Percentiles rank a stretch among this genome's conserved stretches.
phyloP scores from a whole-genome alignment of 768 basidiomycete genomes.

The Hygrocybe coccinea region DNA sequence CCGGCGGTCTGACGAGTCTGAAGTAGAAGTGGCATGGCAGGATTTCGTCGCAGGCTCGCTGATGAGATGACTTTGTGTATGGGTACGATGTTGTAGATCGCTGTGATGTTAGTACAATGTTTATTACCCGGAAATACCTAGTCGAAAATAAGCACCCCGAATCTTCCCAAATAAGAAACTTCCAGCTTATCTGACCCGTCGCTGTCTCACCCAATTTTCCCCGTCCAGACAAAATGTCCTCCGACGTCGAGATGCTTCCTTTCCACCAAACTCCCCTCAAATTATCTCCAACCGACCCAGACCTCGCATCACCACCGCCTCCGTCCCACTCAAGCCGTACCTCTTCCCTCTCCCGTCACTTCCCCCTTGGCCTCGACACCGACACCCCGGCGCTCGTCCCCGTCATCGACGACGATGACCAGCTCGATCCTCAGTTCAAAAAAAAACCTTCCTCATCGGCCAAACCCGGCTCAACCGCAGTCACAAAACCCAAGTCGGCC shows the following conservation, averaged over 20 bases:
- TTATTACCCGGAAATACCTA: too few relatives aligned
- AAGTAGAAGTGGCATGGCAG: too few relatives aligned
- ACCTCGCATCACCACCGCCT: neutral
- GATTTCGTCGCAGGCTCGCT: too few relatives aligned
- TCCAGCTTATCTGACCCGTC: too few relatives aligned
- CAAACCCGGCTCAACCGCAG: conserved; percentile 19
- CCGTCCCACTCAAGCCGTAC: neutral
- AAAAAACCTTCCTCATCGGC: conserved; percentile 7
- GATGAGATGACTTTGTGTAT: too few relatives aligned
- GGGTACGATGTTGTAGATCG: too few relatives aligned
- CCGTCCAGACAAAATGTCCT: neutral
- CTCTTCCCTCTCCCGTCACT: neutral
- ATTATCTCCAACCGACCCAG: neutral
- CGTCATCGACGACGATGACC: neutral
- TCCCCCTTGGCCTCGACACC: neutral
- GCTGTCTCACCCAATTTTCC: neutral
- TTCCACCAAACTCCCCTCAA: neutral
- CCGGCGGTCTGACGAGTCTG: too few relatives aligned
- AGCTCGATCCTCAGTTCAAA: neutral
- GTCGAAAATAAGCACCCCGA: too few relatives aligned
- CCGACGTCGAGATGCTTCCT: conserved; percentile 4
- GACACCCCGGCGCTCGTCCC: neutral
- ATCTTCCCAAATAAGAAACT: too few relatives aligned
- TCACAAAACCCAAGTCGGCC: conserved; percentile 15
- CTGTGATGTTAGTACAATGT: too few relatives aligned